phyloP scores from a whole-genome alignment of 331 rosid genomes.

The Telfairia occidentalis region DNA sequence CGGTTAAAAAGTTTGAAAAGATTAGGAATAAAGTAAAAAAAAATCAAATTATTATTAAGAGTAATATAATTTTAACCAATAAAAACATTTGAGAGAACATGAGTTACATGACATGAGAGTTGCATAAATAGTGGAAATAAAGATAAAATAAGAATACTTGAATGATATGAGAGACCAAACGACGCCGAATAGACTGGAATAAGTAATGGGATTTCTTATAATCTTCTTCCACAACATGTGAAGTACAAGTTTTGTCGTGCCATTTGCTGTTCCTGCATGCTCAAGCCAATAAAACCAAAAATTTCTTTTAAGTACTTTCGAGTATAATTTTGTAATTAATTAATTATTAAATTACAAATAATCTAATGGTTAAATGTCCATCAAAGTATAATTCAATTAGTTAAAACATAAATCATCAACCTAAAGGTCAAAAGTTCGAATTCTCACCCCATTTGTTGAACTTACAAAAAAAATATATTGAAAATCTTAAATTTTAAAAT shows the following conservation, averaged over 20 bases:
- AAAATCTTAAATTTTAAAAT: no score
- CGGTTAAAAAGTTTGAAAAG: no score
- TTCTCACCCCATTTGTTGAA: no score
- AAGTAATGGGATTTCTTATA: conserved; percentile 75
- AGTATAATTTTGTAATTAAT: background rate
- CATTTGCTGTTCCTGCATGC: conserved; percentile 40
- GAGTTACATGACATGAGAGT: background rate
- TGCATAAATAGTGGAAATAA: background rate
- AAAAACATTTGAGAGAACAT: background rate
- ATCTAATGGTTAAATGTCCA: no score
- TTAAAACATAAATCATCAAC: no score
- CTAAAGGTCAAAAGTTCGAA: no score
- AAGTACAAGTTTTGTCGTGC: conserved; percentile 67
- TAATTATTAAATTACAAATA: background rate
- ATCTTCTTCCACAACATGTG: conserved; percentile 85
- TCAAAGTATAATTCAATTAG: no score
- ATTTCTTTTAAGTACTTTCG: background rate
- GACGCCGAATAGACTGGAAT: conserved; percentile 63
- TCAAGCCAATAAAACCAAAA: background rate
- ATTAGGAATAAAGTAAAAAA: no score
- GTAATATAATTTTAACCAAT: background rate
- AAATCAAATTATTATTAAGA: no score
- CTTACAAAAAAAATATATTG: no score
- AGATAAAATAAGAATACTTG: conserved; percentile 24
- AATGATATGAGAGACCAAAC: conserved; percentile 76